A percentile compares a stretch with the other conserved stretches of the same genome.
phyloP scores from a whole-genome alignment of 768 basidiomycete species.

The Tricholoma sp. region DNA sequence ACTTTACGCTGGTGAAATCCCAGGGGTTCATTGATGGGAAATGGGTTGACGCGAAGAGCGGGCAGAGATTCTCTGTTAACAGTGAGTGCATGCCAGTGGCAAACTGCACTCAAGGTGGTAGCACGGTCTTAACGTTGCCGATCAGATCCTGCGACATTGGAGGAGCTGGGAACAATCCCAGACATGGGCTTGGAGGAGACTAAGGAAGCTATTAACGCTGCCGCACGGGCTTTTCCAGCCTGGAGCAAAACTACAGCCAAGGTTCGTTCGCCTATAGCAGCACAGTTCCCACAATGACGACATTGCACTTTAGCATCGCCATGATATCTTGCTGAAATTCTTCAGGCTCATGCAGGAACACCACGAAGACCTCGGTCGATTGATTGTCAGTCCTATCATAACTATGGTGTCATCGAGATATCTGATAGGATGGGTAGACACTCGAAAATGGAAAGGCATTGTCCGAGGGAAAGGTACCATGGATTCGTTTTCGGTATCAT shows the following conservation, averaged over 20 bases:
- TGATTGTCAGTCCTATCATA: conserved; percentile 57
- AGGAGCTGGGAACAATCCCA: conserved; percentile 79
- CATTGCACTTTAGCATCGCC: conserved; percentile 51
- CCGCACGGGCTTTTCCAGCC: conserved; percentile 70
- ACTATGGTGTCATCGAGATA: conserved; percentile 19
- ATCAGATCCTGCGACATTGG: conserved; percentile 82
- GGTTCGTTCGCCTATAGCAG: conserved; percentile 33
- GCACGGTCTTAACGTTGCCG: background rate
- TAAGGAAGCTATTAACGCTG: conserved; percentile 78
- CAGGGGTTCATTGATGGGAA: conserved; percentile 81
- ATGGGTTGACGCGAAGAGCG: conserved; percentile 78
- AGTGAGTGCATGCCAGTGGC: conserved; percentile 55
- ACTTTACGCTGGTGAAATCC: conserved; percentile 66
- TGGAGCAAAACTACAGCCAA: conserved; percentile 90
- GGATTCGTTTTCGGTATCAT: background rate
- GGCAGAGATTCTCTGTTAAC: conserved; percentile 65
- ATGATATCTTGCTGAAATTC: conserved; percentile 79
- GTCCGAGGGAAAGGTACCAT: conserved; percentile 66
- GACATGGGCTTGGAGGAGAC: conserved; percentile 89
- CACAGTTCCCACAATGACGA: background rate
- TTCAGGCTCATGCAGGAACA: conserved; percentile 77
- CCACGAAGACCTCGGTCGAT: conserved; percentile 78
- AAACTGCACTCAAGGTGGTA: background rate
- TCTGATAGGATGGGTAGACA: conserved; percentile 44
- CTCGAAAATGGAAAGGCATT: conserved; percentile 95